Base-by-base conservation (phyloP, 2,329 filamentous ascomycete species). In the Emmonsiellopsis sp. region DNA sequence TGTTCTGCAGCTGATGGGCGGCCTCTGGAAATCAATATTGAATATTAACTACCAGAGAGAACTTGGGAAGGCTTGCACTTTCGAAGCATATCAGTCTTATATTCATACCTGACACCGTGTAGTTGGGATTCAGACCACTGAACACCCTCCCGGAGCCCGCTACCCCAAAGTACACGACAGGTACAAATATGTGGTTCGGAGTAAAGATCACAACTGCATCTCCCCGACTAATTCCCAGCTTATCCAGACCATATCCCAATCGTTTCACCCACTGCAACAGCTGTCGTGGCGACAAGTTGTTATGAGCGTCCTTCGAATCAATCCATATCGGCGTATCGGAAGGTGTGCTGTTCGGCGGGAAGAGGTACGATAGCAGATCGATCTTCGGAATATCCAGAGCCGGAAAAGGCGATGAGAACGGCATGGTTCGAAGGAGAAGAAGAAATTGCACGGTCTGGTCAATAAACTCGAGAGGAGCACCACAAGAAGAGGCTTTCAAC, bases 141-240 rank as follows among this genome's bases (percentile, higher is more conserved):
- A 82, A 82, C 20, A 77, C 71, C 54, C 70, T 74, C 2, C 78
- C 77, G 20, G 73, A 72, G 0, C 78, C 79, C 1, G 79, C 73
- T 35, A 79, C 75, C 2, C 76, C 79, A 3, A 80, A 66, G 59
- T 79, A 81, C 10, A 76, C 74, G 20, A 76, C 75, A 0, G 79
- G 79, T 1, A 82, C 73, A 57, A 78, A 79, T 40, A 82, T 75
- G 56, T 80, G 77, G 60, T 82, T 82, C 2, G 75, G 73, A 1
- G 76, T 77, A 59, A 76, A 78, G 44, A 80, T 72, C 70, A 81
- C 72, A 32, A 79, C 75, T 1, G 79, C 76, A 51, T 81, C 78
- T 9, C 75, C 75, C 49, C 65, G 67, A 53, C 70, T 60, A 7
- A 81, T 54, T 0, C 75, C 76, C 7, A 77, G 59, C 2, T 61